A percentile compares a stretch with the other conserved stretches of the same genome.
Conservation (phyloP, 257 asterid genomes). For the Catharanthus roseus region DNA sequence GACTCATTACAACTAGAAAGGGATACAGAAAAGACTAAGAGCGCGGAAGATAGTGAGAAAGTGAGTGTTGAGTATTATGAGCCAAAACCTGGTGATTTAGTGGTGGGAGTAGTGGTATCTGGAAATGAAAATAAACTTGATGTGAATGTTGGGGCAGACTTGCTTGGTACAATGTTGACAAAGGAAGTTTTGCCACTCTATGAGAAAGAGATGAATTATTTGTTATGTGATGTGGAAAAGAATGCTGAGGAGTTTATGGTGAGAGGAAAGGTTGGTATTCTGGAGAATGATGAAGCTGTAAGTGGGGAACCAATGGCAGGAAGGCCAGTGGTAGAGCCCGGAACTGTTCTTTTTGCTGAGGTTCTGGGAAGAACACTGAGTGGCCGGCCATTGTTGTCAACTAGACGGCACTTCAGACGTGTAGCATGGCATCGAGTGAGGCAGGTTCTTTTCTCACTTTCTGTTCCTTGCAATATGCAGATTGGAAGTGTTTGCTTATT, state of each 20-base stretch:
- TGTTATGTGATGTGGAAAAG: conserved; percentile 66
- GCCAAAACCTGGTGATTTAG: conserved; percentile 76
- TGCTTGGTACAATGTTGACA: conserved; percentile 85
- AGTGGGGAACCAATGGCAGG: conserved; percentile 40
- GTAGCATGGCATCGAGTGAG: conserved; percentile 98
- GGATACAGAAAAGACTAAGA: conserved; percentile 17
- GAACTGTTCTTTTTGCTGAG: conserved; percentile 81
- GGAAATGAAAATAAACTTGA: conserved; percentile 91
- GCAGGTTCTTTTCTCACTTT: conserved; percentile 84
- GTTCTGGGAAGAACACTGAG: conserved; percentile 95
- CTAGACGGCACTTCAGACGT: conserved; percentile 65
- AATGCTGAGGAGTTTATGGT: conserved; percentile 57
- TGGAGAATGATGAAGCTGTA: conserved; percentile 59
- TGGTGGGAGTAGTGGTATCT: conserved; percentile 91
- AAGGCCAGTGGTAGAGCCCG: conserved; percentile 81
- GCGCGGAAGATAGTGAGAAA: conserved; percentile 26
- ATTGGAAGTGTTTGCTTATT: not conserved
- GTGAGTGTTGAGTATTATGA: conserved; percentile 76
- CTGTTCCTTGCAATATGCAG: conserved; percentile 8
- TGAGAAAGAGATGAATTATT: conserved; percentile 66
- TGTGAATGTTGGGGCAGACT: conserved; percentile 81
- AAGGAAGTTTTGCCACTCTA: conserved; percentile 89
- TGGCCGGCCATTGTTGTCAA: conserved; percentile 82
- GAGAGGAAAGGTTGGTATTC: conserved; percentile 66
- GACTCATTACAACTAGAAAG: conserved; percentile 38